Percentiles rank a stretch among this genome's conserved stretches.
These are phyloP conservation scores for Scalesia atractyloides DNA, from an alignment of 129 eudicot genomes.

Conservation along the genomic window DNA sequence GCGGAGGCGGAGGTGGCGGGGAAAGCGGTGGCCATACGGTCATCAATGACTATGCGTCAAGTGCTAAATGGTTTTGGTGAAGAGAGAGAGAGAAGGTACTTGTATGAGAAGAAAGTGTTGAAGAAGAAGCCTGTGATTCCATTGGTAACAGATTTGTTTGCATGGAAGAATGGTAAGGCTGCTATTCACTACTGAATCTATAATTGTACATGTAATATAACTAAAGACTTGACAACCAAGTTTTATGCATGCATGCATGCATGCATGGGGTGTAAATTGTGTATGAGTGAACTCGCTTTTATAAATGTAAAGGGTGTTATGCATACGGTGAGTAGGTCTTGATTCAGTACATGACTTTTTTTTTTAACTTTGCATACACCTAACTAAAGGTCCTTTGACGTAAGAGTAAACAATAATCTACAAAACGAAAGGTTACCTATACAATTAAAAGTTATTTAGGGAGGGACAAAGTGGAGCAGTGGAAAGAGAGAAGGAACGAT, in stretches of 20 bases:
- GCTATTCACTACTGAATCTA: conserved; percentile 33
- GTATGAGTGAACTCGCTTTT: conserved; percentile 21
- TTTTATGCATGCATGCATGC: conserved; percentile 33
- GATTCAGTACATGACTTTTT: no score
- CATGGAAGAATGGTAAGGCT: conserved; percentile 52
- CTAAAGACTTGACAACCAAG: conserved; percentile 16
- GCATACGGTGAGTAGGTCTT: not conserved
- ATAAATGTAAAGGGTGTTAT: conserved; percentile 4
- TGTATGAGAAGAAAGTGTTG: conserved; percentile 37
- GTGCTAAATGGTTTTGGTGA: conserved; percentile 41
- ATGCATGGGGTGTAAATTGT: conserved; percentile 9
- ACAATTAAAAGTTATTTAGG: no score
- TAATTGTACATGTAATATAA: conserved; percentile 30
- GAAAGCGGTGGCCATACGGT: conserved; percentile 31
- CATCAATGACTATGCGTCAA: conserved; percentile 47
- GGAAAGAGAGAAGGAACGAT: no score
- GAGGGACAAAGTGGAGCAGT: no score
- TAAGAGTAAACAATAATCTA: no score
- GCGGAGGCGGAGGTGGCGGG: conserved; percentile 65
- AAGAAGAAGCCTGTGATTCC: conserved; percentile 84
- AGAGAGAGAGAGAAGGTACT: conserved; percentile 30
- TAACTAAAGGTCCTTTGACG: no score
- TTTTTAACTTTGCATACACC: no score
- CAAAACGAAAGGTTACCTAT: no score
- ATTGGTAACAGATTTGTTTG: conserved; percentile 66